These are phyloP conservation scores for Kwoniella heveanensis DNA, from an alignment of 768 basidiomycete species.

Conservation along the genomic window DNA sequence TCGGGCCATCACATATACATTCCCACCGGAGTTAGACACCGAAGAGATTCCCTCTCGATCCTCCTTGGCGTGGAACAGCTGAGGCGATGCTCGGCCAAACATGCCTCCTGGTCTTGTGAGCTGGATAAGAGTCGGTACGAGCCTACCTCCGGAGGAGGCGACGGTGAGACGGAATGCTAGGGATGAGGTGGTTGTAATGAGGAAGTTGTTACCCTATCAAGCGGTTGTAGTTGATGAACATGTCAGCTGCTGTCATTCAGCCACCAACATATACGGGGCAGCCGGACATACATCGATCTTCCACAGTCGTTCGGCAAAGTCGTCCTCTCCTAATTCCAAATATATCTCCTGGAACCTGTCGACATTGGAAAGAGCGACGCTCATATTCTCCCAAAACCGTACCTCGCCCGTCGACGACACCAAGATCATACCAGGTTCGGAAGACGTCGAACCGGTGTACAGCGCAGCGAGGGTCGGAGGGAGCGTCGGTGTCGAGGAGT, in stretches of 20 bases:
- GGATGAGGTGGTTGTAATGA: conserved; percentile 49
- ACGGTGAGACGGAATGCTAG: conserved; percentile 49
- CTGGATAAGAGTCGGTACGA: conserved; percentile 33
- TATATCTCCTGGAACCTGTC: conserved; percentile 47
- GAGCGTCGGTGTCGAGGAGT: conserved; percentile 26
- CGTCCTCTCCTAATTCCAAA: conserved; percentile 46
- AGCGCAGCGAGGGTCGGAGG: conserved; percentile 50
- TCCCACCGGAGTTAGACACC: conserved; percentile 20
- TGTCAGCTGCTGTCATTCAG: too few species aligned
- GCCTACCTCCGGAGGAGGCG: conserved; percentile 43
- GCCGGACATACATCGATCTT: conserved; percentile 33
- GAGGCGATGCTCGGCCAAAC: conserved; percentile 49
- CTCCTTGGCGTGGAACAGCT: conserved; percentile 41
- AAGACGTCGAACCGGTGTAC: conserved; percentile 58
- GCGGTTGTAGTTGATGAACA: too few species aligned
- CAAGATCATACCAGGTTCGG: conserved; percentile 86
- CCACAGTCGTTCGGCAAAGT: conserved; percentile 40
- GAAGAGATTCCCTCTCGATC: conserved; percentile 35
- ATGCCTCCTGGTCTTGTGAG: conserved; percentile 49
- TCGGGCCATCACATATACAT: conserved; percentile 25
- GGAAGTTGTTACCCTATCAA: conserved; percentile 41
- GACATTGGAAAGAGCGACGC: conserved; percentile 52
- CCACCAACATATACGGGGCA: too few species aligned
- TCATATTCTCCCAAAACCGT: conserved; percentile 84
- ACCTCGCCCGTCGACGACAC: conserved; percentile 70